Base-by-base conservation (phyloP, 2,329 filamentous ascomycete genomes). In the Sporothrix pallida region DNA sequence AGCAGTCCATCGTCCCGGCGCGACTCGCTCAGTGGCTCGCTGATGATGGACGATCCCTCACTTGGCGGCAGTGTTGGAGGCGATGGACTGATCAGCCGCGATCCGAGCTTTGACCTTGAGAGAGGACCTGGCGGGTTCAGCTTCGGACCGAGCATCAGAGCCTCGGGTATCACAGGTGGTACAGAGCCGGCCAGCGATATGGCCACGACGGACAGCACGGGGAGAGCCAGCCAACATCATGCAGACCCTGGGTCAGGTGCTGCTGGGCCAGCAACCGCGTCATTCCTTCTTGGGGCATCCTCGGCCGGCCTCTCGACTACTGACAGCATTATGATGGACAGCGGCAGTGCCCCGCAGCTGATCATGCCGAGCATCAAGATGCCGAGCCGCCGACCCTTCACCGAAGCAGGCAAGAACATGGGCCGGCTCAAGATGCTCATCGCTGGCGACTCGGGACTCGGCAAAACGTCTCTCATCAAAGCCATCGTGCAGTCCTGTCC, bases 291-390 rank as follows among this genome's bases (percentile, higher is more conserved):
- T 13, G 48, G 15, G 12, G 58, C 70, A 8, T 71, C 70, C 10
- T 63, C 60, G 13, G 50, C 68, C 2, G 71, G 68, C 12, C 17
- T 58, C 5, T 67, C 74, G 20, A 74, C 74, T 1, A 44, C 54
- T 5, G 20, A 56, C 71, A 75, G 23, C 63, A 80, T 84, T 80
- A 81, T 84, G 81, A 77, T 82, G 76, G 79, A 90, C 88, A 80
- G 86, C 74, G 82, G 83, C 67, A 85, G 81, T 75, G 86, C 85
- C 56, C 92, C 92, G 31, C 95, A 98, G 81, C 87, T 99, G n/a
- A 93, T 99, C 75, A 99, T 99, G 96, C 96, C 96, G 5, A 97
- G 94, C 79, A 91, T 99, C 78, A 91, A 89, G 75, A 96, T 99
- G 89, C 95, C 96, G 3, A 92, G 90, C 75, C 90, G 96, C 69